Evolutionary conservation across 164 flowering plant species (phyloP).

Genomic region (Sedum album): DNA sequence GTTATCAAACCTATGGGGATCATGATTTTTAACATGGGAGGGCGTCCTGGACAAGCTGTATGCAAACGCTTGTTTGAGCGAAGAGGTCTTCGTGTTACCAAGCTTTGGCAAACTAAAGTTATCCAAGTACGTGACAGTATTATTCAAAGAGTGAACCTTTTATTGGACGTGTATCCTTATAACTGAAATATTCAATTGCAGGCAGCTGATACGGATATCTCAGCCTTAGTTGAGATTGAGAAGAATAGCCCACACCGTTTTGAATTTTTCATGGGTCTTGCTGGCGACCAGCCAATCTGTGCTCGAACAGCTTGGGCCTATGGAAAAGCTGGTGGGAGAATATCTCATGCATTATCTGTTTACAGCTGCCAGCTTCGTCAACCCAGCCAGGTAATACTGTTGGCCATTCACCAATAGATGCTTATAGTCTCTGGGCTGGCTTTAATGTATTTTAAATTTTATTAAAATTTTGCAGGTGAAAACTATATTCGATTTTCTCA

Average conservation of each 20-base stretch:
- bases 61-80: conserved; percentile 92
- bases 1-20: conserved; percentile 88
- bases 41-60: conserved; percentile 97
- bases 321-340: conserved; percentile 84
- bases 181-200: conserved; percentile 19
- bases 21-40: conserved; percentile 98
- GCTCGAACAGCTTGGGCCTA: conserved; percentile 99
- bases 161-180: neutral
- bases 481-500: conserved; percentile 80
- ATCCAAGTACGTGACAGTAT: conserved; percentile 49
- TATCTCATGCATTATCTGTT: conserved; percentile 94
- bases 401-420: neutral
- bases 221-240: conserved; percentile 96
- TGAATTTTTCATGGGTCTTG: conserved; percentile 97
- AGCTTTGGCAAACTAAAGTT: conserved; percentile 96
- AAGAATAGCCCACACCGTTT: conserved; percentile 88
- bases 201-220: conserved; percentile 96
- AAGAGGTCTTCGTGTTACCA: conserved; percentile 71
- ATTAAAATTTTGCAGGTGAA: conserved; percentile 58
- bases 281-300: conserved; percentile 89
- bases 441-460: neutral
- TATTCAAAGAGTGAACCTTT: neutral
- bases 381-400: conserved; percentile 64
- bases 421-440: neutral
- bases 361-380: conserved; percentile 94